Base-by-base conservation (phyloP, 192 early-diverging fungal genomes). In the Spizellomyces punctatus region DNA sequence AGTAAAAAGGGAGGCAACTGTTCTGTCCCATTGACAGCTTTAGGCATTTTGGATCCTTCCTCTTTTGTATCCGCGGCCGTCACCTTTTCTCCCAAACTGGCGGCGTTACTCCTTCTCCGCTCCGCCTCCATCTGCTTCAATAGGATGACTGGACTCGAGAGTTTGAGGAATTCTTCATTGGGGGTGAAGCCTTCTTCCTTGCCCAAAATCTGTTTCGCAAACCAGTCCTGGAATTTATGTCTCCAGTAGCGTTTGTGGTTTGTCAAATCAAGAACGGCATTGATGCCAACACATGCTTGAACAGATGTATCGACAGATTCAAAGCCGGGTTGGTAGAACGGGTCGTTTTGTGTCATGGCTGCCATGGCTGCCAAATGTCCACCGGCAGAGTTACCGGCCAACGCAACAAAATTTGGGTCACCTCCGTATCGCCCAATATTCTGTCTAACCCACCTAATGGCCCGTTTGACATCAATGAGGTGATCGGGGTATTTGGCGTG, bases 401-500 rank as follows among this genome's bases (percentile, higher is more conserved):
- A 77, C 10, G 85, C 84, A 49, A 92, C 81, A 50, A 87, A 90
- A 19, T 77, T 61, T 5, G 88, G 83, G 69, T 92, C 82, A 5
- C 91, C 91, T 54, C 89, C 89, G 74, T 87, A 90, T 10, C 69
- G 67, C 52, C 70, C 70, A 57, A 89, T 83, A 63, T 86, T 84
- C 47, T 80, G 64, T 56, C 83, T 88, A 21, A 87, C 80, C 91
- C 91, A 92, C 22, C 88, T 80, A 41, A 92, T 67, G 45, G 86
- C 88, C 9, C 89, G 82, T 71, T 92, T 90, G 68, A 86, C 82
- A 66, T 92, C 89, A 14, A 85, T 76, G 14, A 92, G 49, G 63
- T 90, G 90, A 22, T 81, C 80, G 3, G 84, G 79, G 58, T 87
- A 85, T 36, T 80, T 75, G 56, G 72, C 64, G 45, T 77, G 75